Percentiles rank a stretch among this genome's conserved stretches.
Evolutionary conservation across 116 monocot species (phyloP).

Genomic region (Trichopus zeylanicus): DNA sequence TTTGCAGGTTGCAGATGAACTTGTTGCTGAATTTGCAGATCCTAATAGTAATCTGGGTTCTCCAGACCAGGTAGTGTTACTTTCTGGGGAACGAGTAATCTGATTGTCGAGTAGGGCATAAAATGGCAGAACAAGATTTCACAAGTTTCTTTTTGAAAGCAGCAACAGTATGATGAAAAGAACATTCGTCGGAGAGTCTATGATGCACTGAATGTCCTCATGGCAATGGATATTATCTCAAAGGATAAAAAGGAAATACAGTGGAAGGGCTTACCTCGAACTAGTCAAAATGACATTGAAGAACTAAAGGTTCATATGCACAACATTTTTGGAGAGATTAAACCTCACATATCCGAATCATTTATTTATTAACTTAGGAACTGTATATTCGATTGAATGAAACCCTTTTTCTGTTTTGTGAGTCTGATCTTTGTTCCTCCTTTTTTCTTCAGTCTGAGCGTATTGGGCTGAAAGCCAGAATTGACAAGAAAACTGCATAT

Average conservation of each 20-base stretch:
- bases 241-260: slow-evolving; percentile 99
- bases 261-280: slow-evolving; percentile 98
- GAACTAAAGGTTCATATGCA: slow-evolving; percentile 66
- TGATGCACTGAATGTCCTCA: slow-evolving; percentile 97
- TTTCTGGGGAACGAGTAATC: background rate
- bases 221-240: slow-evolving; percentile 99
- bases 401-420: too few relatives aligned
- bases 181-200: slow-evolving; percentile 97
- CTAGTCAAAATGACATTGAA: slow-evolving; percentile 83
- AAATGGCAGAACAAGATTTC: background rate
- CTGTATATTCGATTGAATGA: too few relatives aligned
- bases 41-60: slow-evolving; percentile 52
- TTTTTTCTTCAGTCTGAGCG: slow-evolving; percentile 59
- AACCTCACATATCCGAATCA: background rate
- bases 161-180: slow-evolving; percentile 99
- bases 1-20: slow-evolving; percentile 95
- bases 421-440: background rate
- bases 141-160: slow-evolving; percentile 12
- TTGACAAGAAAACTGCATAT: slow-evolving; percentile 84
- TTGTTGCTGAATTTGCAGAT: slow-evolving; percentile 94
- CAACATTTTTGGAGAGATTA: background rate
- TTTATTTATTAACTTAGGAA: too few relatives aligned
- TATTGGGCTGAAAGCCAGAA: slow-evolving; percentile 53
- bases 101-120: too few relatives aligned
- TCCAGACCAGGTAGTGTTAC: slow-evolving; percentile 66